Evolutionary conservation across 1,284 basidiomycete genomes (phyloP), one percentile per base, ranked within the genome.

Genomic region (Cryptococcus sp.): DNA sequence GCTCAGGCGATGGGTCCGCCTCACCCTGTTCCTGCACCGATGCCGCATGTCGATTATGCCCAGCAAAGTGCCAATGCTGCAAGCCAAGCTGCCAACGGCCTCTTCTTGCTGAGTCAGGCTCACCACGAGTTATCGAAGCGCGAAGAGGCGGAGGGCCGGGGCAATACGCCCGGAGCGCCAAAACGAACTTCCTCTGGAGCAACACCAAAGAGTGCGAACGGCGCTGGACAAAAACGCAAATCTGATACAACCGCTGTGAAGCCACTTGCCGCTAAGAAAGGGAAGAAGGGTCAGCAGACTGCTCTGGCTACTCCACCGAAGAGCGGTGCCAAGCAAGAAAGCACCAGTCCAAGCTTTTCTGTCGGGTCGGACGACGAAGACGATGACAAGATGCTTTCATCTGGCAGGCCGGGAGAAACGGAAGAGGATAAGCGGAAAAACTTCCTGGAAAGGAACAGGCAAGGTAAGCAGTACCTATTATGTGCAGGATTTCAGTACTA

Each of bases 101-200:
- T 97, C 47, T 97, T 94, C 82, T 82, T 97, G 50, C 86, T 97
- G 57, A 90, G 88, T 7, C 92, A 96, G 77, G 93, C 93, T 22
- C 93, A 95, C 73, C 91, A 95, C 74, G 93, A 96, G 82, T 85
- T 96, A 57, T 90, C 91, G n/a, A 95, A 95, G 81, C 87, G 91
- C 23, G 93, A 95, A 73, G 89, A 91, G 74, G 74, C 70, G 53
- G 69, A 59, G 47, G 56, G 59, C 65, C 44, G 57, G 60, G 40
- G 60, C 22, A 53, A 60, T 2, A 50, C 54, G 5, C 56, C 56
- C 7, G 57, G 54, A 23, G 38, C 17, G 15, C 44, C 53, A 41
- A 53, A 53, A 35, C 53, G 53, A 11, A 22, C 40, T 19, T 47
- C 50, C 1, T 51, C 54, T n/a, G 61, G 59, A 55, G 52, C 20